Evolutionary conservation across 1,139 yeast species (phyloP).

Genomic region (Suhomyces bolitotheri): DNA sequence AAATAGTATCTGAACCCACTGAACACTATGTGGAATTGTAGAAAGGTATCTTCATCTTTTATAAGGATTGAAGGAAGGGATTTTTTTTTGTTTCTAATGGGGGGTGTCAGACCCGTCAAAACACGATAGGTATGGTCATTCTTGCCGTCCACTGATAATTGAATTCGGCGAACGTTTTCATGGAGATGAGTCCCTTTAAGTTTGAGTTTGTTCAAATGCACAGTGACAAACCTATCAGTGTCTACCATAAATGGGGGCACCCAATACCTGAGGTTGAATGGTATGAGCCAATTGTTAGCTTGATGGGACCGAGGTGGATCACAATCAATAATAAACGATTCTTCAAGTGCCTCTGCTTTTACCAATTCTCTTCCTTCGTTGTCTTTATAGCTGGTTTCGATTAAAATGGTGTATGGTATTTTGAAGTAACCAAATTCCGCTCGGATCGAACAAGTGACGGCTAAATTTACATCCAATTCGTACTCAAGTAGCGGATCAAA

Average conservation of each 20-base stretch:
- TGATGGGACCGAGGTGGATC: slow-evolving; percentile 32
- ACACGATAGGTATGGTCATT: too few species aligned
- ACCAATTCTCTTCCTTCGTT: background rate
- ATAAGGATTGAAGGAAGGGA: background rate
- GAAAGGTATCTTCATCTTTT: slow-evolving; percentile 14
- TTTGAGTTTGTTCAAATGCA: slow-evolving; percentile 14
- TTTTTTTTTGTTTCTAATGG: background rate
- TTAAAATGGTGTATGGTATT: slow-evolving; percentile 11
- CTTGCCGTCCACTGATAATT: slow-evolving; percentile 1
- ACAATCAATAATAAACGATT: slow-evolving; percentile 27
- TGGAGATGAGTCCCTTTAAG: slow-evolving; percentile 13
- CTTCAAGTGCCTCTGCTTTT: slow-evolving; percentile 7
- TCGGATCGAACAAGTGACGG: slow-evolving; percentile 31
- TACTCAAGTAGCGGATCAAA: slow-evolving; percentile 18
- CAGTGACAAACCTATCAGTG: slow-evolving; percentile 18
- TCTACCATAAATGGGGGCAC: slow-evolving; percentile 37
- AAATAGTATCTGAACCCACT: slow-evolving; percentile 58
- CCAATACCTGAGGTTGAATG: slow-evolving; percentile 40
- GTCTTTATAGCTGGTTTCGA: slow-evolving; percentile 3
- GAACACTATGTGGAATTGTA: slow-evolving; percentile 14
- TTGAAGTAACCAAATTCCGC: slow-evolving; percentile 11
- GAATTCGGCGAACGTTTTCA: slow-evolving; percentile 6
- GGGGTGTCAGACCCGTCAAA: background rate
- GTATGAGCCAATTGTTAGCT: slow-evolving; percentile 33
- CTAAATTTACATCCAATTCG: slow-evolving; percentile 25